Evolutionary conservation across 371 early-diverging fungal species (phyloP).

Genomic region (Mucor circinelloides): DNA sequence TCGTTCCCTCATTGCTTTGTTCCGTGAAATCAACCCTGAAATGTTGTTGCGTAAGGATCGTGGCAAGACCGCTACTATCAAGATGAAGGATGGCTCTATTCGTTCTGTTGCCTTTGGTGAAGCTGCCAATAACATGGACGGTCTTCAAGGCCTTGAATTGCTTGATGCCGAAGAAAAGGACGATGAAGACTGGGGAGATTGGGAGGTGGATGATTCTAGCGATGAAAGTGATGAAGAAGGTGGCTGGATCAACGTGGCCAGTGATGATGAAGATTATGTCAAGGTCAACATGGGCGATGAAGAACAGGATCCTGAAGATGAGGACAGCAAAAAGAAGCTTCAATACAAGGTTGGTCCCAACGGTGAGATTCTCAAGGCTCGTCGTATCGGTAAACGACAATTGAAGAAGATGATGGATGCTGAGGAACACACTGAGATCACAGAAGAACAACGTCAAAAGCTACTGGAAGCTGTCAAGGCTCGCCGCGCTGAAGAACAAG

Average conservation of each 20-base stretch:
- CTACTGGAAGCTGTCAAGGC: conserved; percentile 37
- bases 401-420: conserved; percentile 47
- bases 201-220: conserved; percentile 67
- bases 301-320: conserved; percentile 23
- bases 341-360: conserved; percentile 29
- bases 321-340: conserved; percentile 35
- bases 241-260: conserved; percentile 50
- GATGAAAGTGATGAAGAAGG: conserved; percentile 55
- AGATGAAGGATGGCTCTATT: conserved; percentile 65
- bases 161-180: conserved; percentile 49
- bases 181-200: conserved; percentile 58
- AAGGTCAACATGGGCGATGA: conserved; percentile 46
- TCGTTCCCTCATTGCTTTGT: conserved; percentile 85
- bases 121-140: conserved; percentile 56
- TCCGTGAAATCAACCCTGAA: conserved; percentile 93
- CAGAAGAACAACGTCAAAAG: conserved; percentile 55
- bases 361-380: conserved; percentile 33
- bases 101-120: conserved; percentile 72
- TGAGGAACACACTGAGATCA: conserved; percentile 49
- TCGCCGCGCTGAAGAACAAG: conserved; percentile 43
- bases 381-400: conserved; percentile 54
- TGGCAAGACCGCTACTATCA: conserved; percentile 81
- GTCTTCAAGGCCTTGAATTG: conserved; percentile 81
- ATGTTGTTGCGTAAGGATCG: conserved; percentile 90
- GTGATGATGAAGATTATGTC: conserved; percentile 53